These are phyloP conservation scores for Ministeria vibrans DNA, from an alignment of 78 protist genomes.

Conservation along the genomic window DNA sequence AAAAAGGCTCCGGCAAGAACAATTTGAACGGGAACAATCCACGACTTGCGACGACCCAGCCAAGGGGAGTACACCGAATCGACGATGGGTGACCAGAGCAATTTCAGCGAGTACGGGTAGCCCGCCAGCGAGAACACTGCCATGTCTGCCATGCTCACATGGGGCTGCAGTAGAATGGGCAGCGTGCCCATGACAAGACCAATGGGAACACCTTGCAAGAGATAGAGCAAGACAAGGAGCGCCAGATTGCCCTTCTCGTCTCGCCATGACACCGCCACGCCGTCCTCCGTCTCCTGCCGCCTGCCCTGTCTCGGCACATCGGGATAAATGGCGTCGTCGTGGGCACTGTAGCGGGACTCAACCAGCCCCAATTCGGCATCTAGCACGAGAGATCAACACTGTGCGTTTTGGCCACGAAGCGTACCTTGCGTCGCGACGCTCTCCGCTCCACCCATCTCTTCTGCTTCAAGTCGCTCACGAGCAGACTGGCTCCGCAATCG, in stretches of 20 bases:
- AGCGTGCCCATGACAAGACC: conserved; percentile 52
- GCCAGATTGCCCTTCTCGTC: not conserved
- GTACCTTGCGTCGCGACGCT: too few species aligned
- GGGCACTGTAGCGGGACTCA: too few species aligned
- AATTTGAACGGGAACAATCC: conserved; percentile 78
- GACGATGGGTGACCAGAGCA: conserved; percentile 81
- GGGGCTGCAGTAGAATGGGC: conserved; percentile 52
- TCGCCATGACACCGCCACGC: too few species aligned
- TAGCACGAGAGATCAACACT: too few species aligned
- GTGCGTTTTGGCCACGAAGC: too few species aligned
- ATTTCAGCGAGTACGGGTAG: conserved; percentile 56
- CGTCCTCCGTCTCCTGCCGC: too few species aligned
- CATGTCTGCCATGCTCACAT: conserved; percentile 27
- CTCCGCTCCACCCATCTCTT: too few species aligned
- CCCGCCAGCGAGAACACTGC: conserved; percentile 46
- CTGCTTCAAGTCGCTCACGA: too few species aligned
- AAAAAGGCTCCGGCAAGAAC: conserved; percentile 25
- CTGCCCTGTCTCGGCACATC: too few species aligned
- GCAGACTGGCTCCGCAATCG: too few species aligned
- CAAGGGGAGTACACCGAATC: conserved; percentile 32
- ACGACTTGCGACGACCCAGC: conserved; percentile 72
- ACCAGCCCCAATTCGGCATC: too few species aligned
- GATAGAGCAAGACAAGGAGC: conserved; percentile 19
- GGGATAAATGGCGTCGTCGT: too few species aligned
- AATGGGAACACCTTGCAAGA: conserved; percentile 64